phyloP scores from a whole-genome alignment of 192 early-diverging fungal genomes.

The Gonapodya prolifera region DNA sequence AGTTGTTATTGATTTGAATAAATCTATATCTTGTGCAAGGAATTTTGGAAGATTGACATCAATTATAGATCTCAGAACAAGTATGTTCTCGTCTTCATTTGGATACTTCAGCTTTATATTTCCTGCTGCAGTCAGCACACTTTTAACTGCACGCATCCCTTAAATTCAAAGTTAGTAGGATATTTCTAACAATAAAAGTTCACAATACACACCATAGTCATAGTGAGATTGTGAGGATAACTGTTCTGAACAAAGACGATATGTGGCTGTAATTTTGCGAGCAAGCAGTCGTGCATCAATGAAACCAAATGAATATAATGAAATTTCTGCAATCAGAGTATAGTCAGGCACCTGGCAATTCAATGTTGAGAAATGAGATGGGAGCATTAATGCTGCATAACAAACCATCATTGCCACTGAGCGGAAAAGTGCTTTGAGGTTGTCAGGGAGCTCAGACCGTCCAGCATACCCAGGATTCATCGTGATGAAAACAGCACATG shows the following conservation, averaged over 20 bases:
- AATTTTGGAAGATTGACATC: conserved; percentile 51
- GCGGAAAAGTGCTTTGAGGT: conserved; percentile 24
- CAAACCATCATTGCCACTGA: conserved; percentile 40
- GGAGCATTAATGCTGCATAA: conserved; percentile 28
- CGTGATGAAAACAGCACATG: conserved; percentile 52
- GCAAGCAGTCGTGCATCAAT: conserved; percentile 34
- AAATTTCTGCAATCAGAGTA: conserved; percentile 49
- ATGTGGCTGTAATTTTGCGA: conserved; percentile 48
- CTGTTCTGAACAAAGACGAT: conserved; percentile 43
- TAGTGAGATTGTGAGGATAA: conserved; percentile 50
- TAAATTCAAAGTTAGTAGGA: conserved; percentile 17
- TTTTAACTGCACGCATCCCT: conserved; percentile 51
- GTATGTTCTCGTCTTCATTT: conserved; percentile 43
- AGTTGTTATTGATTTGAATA: conserved; percentile 47
- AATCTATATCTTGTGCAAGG: conserved; percentile 42
- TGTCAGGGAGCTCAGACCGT: conserved; percentile 30
- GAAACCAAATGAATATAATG: conserved; percentile 48
- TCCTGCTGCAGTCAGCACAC: conserved; percentile 37
- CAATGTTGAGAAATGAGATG: too few relatives aligned
- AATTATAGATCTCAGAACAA: conserved; percentile 43
- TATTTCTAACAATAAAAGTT: neutral
- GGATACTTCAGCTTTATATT: conserved; percentile 45
- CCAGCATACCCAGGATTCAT: conserved; percentile 60
- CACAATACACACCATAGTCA: neutral
- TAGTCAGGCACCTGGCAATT: conserved; percentile 44